Base-by-base conservation (phyloP, 345 rosid genomes). In the Corchorus olitorius region DNA sequence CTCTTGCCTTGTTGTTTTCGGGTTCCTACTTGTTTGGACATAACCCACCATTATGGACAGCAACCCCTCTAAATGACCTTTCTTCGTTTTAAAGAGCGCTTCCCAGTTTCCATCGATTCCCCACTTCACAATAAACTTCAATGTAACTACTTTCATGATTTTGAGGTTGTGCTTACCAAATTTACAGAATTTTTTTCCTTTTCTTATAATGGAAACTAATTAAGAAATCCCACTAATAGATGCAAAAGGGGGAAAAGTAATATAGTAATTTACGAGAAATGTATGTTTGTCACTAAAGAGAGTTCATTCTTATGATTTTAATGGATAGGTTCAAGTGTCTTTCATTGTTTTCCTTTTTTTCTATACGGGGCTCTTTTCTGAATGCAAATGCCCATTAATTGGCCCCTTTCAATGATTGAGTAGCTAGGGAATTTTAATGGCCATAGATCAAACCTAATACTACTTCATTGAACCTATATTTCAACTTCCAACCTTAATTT, bases 11-110 rank as follows among this genome's bases (percentile, higher is more conserved):
- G 78, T 58, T 65, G 67, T 70, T 74, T 70, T 79, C 62, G 17
- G 73, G 27, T 65, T 49, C 77, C 79, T 4, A 35, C 67, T 61
- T 20, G 77, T n/a, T n/a, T 39, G 78, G 69, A 49, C 22, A 39
- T 37, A 66, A 6, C 48, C 82, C 76, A 55, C 54, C 50, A 5
- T 14, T 56, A 7, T 19, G 75, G 75, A 72, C 34, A 11, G 8
- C 60, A 52, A 17, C 33, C 16, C 61, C 34, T 55, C n/a, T 11
- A 1, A 22, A 35, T 53, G 77, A 5, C 84, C 73, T 81, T 59
- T 61, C 77, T 27, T 54, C 49, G 11, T 41, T 70, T 61, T 41
- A 6, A 62, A 75, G 75, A 45, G 77, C 34, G 43, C 4, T 48
- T 19, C 56, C 16, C 3, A 20, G 3, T 4, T 62, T 50, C 22